phyloP scores from a whole-genome alignment of 257 asterid genomes.

The Solanum etuberosum region DNA sequence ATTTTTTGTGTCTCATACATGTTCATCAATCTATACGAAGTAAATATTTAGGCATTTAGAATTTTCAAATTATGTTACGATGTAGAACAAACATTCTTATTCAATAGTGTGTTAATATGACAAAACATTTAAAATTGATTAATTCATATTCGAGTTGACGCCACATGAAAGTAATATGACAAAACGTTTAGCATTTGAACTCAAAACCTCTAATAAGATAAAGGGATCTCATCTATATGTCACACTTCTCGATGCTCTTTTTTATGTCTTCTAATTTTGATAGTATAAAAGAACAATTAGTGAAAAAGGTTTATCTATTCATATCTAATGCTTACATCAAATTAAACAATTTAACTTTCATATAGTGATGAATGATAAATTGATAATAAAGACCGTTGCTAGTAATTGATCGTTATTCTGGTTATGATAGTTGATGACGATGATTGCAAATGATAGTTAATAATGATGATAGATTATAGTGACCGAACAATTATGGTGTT shows the following conservation, averaged over 20 bases:
- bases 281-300: too few relatives aligned
- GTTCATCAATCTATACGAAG: neutral
- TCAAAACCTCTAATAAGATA: neutral
- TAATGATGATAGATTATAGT: neutral
- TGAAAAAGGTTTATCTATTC: neutral
- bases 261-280: neutral
- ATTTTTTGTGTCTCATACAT: too few relatives aligned
- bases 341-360: neutral
- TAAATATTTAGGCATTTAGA: neutral
- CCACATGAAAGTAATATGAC: rapidly evolving
- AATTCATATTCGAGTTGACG: rapidly evolving
- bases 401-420: neutral
- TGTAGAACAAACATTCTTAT: neutral
- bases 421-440: rapidly evolving
- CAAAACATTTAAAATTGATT: neutral
- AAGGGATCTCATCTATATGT: rapidly evolving
- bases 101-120: neutral
- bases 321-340: neutral
- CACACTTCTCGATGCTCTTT: too few relatives aligned
- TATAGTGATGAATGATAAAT: neutral
- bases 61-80: neutral
- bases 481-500: neutral
- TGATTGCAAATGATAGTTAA: neutral
- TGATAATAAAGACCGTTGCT: neutral
- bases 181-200: neutral